Evolutionary conservation across 75 land plant genomes (phyloP).

Genomic region (Gnetum montanum): DNA sequence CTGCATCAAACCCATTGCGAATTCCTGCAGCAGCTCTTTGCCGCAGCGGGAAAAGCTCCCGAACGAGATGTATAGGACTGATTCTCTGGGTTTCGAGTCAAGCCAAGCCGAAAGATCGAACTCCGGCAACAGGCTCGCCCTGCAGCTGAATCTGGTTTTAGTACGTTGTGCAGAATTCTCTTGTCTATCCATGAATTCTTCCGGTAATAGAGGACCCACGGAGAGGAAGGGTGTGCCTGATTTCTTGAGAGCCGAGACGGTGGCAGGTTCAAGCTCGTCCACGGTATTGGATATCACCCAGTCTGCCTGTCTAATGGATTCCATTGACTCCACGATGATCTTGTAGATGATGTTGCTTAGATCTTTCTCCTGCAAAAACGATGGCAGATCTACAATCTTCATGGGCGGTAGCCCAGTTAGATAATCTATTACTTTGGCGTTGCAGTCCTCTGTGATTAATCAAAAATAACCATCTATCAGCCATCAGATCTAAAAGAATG

Average conservation of each 20-base stretch:
- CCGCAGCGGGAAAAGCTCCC: conserved; percentile 33
- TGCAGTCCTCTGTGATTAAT: background rate
- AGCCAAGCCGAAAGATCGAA: conserved; percentile 40
- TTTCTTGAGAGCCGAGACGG: conserved; percentile 18
- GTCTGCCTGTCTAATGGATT: conserved; percentile 24
- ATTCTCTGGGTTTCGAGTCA: conserved; percentile 16
- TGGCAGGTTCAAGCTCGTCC: conserved; percentile 24
- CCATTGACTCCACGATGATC: conserved; percentile 22
- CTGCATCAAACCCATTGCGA: conserved; percentile 23
- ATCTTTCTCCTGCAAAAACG: conserved; percentile 32
- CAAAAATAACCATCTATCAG: too few species aligned
- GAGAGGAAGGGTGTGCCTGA: conserved; percentile 11
- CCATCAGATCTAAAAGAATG: too few species aligned
- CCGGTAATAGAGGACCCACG: conserved; percentile 35
- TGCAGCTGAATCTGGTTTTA: too few species aligned
- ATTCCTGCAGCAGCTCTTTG: conserved; percentile 20
- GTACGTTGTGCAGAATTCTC: too few species aligned
- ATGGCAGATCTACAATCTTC: conserved; percentile 25
- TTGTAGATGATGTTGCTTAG: conserved; percentile 13
- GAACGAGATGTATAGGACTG: conserved; percentile 54
- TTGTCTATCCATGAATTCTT: conserved; percentile 12
- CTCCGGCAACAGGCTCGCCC: conserved; percentile 33
- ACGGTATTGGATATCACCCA: conserved; percentile 31
- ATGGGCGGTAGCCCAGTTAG: conserved; percentile 25
- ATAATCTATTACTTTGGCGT: conserved; percentile 24